Conservation (phyloP, 768 basidiomycete genomes). For the Exsudoporus frostii region DNA sequence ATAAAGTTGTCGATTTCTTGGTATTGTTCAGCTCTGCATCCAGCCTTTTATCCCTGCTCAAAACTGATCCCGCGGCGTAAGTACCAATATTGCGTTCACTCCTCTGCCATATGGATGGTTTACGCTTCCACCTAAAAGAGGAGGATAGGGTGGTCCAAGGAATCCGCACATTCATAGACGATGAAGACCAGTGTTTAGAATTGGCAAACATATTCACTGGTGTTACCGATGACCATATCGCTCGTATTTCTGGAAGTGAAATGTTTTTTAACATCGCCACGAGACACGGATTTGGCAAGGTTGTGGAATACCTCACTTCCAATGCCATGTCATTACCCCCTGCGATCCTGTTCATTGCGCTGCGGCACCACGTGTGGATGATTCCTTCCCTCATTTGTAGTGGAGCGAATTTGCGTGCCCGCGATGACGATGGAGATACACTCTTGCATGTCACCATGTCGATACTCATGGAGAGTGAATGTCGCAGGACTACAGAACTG, state of each 20-base stretch:
- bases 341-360: not conserved
- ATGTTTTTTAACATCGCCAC: not conserved
- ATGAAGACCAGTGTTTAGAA: not conserved
- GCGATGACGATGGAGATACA: not conserved
- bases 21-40: not conserved
- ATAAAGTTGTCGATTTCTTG: not conserved
- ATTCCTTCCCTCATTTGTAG: not conserved
- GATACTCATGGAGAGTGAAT: not conserved
- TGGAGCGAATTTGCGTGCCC: not conserved
- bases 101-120: not conserved
- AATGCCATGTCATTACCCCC: not conserved
- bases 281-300: not conserved
- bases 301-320: not conserved
- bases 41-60: not conserved
- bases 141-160: not conserved
- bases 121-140: not conserved
- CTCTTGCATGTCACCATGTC: not conserved
- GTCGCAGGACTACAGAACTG: not conserved
- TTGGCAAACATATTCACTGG: not conserved
- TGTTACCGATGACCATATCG: not conserved
- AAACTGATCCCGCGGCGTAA: not conserved
- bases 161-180: not conserved
- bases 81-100: not conserved
- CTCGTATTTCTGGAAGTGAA: not conserved
- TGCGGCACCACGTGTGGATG: not conserved